Conservation (phyloP, 805 yeast species). For the Pichia sporocuriosa region DNA sequence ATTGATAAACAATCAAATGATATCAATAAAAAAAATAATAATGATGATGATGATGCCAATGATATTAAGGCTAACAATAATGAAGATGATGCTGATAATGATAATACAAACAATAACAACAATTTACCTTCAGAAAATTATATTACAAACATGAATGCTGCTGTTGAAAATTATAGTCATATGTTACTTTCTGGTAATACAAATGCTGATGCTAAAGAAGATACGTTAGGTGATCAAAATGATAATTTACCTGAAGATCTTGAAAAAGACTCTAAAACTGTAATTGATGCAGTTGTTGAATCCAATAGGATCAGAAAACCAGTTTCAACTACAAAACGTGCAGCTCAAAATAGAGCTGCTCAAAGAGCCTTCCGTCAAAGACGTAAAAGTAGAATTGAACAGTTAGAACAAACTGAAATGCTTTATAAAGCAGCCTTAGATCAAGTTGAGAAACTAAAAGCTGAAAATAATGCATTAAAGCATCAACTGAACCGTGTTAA, state of each 20-base stretch:
- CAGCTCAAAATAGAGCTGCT: conserved; percentile 87
- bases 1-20: background rate
- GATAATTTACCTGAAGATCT: no score
- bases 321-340: conserved; percentile 51
- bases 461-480: conserved; percentile 65
- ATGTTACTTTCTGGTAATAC: no score
- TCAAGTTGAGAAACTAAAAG: conserved; percentile 57
- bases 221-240: no score
- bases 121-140: background rate
- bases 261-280: background rate
- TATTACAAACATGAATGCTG: background rate
- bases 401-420: conserved; percentile 63
- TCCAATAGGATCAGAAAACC: conserved; percentile 1
- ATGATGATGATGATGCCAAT: background rate
- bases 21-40: background rate
- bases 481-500: conserved; percentile 36
- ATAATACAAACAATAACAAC: background rate
- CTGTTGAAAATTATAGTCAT: background rate
- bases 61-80: background rate
- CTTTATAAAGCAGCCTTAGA: conserved; percentile 57
- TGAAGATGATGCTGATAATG: background rate
- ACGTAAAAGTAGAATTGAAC: conserved; percentile 73
- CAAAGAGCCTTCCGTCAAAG: conserved; percentile 87
- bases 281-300: conserved; percentile 3
- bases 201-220: no score